phyloP scores from a whole-genome alignment of 805 yeast species.

The Candida berthetii region DNA sequence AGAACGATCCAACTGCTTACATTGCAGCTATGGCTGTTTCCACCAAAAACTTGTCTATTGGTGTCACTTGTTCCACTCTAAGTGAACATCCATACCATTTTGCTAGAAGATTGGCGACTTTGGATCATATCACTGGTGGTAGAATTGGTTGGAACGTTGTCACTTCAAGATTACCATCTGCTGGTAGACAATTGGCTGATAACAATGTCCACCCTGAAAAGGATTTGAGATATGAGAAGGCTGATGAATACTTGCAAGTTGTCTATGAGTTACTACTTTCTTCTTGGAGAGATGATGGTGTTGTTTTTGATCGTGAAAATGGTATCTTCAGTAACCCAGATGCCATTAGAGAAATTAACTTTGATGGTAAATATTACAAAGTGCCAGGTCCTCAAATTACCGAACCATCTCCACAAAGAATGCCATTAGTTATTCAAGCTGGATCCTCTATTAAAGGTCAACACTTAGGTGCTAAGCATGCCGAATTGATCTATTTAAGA shows the following conservation, averaged over 20 bases:
- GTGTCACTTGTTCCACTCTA: slow-evolving; percentile 33
- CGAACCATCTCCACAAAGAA: slow-evolving; percentile 34
- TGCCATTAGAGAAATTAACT: slow-evolving; percentile 29
- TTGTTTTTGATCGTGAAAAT: slow-evolving; percentile 14
- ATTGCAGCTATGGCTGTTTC: slow-evolving; percentile 31
- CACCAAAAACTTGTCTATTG: slow-evolving; percentile 30
- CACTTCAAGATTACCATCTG: slow-evolving; percentile 34
- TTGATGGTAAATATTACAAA: slow-evolving; percentile 29
- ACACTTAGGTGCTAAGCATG: slow-evolving; percentile 34
- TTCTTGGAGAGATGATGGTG: slow-evolving; percentile 35
- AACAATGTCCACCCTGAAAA: slow-evolving; percentile 28
- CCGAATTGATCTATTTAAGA: slow-evolving; percentile 33
- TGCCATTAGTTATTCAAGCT: slow-evolving; percentile 37
- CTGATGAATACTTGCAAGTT: slow-evolving; percentile 34
- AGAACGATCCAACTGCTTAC: slow-evolving; percentile 26
- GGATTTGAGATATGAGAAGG: slow-evolving; percentile 31
- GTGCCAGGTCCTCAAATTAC: slow-evolving; percentile 35
- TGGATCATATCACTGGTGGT: slow-evolving; percentile 35
- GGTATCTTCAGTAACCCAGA: slow-evolving; percentile 30
- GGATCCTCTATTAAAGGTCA: slow-evolving; percentile 32
- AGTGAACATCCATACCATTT: slow-evolving; percentile 35
- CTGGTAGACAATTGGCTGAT: slow-evolving; percentile 30
- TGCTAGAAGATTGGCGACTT: slow-evolving; percentile 33
- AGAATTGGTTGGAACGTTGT: slow-evolving; percentile 40
- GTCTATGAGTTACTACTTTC: slow-evolving; percentile 30